Conservation (phyloP, 2,329 filamentous ascomycete genomes). For the Epichloe aotearoae region DNA sequence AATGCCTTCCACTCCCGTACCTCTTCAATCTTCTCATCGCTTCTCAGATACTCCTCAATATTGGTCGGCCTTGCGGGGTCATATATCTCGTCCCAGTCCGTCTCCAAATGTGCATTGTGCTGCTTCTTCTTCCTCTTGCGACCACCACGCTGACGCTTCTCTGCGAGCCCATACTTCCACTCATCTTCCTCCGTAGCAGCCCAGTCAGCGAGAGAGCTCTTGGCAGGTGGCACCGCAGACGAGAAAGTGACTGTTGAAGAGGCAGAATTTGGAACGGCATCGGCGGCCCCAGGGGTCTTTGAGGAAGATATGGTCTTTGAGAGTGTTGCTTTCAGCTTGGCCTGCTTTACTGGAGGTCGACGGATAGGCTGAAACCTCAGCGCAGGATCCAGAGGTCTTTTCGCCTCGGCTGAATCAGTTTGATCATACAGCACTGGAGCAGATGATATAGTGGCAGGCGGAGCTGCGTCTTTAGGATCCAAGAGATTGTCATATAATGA, state of each 20-base stretch:
- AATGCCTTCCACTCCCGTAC: conserved; percentile 75
- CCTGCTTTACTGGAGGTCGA: conserved; percentile 50
- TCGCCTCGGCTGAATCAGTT: conserved; percentile 35
- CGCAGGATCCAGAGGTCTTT: conserved; percentile 47
- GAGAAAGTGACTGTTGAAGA: conserved; percentile 17
- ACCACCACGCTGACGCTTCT: conserved; percentile 63
- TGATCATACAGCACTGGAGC: conserved; percentile 61
- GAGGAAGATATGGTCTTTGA: conserved; percentile 28
- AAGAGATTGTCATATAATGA: conserved; percentile 80
- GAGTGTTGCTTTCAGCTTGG: conserved; percentile 47
- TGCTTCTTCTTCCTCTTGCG: conserved; percentile 65
- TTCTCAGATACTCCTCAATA: conserved; percentile 71
- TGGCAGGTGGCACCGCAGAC: conserved; percentile 29
- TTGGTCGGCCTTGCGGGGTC: conserved; percentile 73
- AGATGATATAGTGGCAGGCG: conserved; percentile 57
- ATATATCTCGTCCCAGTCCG: conserved; percentile 89
- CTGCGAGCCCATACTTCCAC: conserved; percentile 49
- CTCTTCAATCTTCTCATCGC: conserved; percentile 71
- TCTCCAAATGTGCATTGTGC: conserved; percentile 40
- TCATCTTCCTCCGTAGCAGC: conserved; percentile 66
- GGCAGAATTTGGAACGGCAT: not conserved
- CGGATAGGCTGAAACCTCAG: conserved; percentile 81
- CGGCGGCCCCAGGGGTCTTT: conserved; percentile 12
- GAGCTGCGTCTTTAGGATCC: conserved; percentile 38
- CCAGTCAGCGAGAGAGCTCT: conserved; percentile 71